These are phyloP conservation scores for Carex scoparia DNA, from an alignment of 176 grass and related monocot genomes.

Conservation along the genomic window DNA sequence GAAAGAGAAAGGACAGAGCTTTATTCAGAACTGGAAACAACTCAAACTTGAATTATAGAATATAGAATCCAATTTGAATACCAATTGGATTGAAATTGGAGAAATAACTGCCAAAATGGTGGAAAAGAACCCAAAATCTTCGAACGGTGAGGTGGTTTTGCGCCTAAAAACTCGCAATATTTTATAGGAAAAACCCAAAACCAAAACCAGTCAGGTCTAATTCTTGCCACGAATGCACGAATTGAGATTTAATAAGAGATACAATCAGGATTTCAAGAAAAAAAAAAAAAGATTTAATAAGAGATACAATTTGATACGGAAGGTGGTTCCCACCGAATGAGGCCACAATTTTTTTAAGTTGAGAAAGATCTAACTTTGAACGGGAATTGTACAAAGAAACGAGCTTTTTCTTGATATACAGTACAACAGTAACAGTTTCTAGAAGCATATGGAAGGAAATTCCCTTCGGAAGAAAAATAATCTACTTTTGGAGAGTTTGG, in stretches of 20 bases:
- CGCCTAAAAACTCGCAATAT: neutral
- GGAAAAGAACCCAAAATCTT: neutral
- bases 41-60: neutral
- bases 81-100: neutral
- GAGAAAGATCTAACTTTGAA: slow-evolving; percentile 18
- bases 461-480: neutral
- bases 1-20: neutral
- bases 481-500: neutral
- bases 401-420: neutral
- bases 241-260: neutral
- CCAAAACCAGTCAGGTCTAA: neutral
- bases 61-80: neutral
- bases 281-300: neutral
- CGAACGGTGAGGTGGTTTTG: neutral
- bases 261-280: too few species aligned
- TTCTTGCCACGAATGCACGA: neutral
- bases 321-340: neutral
- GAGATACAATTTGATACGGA: neutral
- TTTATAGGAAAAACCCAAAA: neutral
- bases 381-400: neutral
- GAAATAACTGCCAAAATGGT: neutral
- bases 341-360: neutral
- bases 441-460: slow-evolving; percentile 2
- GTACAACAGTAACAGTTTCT: neutral
- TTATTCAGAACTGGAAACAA: neutral